A percentile compares a stretch with the other conserved stretches of the same genome.
These are phyloP conservation scores for Trifolium dubium DNA, from an alignment of 306 rosid genomes.

Conservation along the genomic window DNA sequence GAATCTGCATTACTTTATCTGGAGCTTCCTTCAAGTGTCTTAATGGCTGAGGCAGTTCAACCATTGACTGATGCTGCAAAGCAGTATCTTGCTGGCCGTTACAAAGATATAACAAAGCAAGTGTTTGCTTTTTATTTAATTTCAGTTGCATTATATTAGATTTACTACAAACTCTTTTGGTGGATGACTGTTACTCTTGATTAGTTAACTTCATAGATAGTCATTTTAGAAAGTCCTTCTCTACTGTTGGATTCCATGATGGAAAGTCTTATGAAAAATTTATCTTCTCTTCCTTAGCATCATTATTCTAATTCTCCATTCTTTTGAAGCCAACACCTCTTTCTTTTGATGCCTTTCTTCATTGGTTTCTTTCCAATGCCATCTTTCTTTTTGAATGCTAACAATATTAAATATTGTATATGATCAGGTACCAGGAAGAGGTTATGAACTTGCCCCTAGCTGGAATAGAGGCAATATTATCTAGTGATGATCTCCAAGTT, in stretches of 20 bases:
- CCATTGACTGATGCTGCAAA: conserved; percentile 96
- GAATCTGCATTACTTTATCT: conserved; percentile 93
- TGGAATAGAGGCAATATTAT: conserved; percentile 87
- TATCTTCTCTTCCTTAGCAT: neutral
- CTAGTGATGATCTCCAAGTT: conserved; percentile 93
- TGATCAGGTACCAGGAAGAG: conserved; percentile 85
- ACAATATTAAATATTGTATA: conserved; percentile 33
- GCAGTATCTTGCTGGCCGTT: conserved; percentile 85
- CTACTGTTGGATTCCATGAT: conserved; percentile 4
- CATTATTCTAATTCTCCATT: conserved; percentile 9
- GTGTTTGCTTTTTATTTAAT: conserved; percentile 27
- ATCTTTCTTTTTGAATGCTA: conserved; percentile 31
- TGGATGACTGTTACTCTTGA: conserved; percentile 1
- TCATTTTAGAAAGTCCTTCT: conserved; percentile 18
- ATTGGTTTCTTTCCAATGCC: conserved; percentile 10
- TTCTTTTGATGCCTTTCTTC: conserved; percentile 25
- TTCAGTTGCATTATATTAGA: conserved; percentile 6
- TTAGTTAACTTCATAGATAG: conserved; percentile 29
- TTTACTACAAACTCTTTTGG: neutral
- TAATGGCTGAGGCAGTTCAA: conserved; percentile 97
- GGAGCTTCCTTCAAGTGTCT: conserved; percentile 91
- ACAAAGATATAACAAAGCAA: conserved; percentile 90
- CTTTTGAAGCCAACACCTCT: conserved; percentile 5
- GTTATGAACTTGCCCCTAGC: conserved; percentile 87
- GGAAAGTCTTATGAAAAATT: neutral